These are phyloP conservation scores for Pichia pseudocactophila DNA, from an alignment of 805 yeast species.

Conservation along the genomic window DNA sequence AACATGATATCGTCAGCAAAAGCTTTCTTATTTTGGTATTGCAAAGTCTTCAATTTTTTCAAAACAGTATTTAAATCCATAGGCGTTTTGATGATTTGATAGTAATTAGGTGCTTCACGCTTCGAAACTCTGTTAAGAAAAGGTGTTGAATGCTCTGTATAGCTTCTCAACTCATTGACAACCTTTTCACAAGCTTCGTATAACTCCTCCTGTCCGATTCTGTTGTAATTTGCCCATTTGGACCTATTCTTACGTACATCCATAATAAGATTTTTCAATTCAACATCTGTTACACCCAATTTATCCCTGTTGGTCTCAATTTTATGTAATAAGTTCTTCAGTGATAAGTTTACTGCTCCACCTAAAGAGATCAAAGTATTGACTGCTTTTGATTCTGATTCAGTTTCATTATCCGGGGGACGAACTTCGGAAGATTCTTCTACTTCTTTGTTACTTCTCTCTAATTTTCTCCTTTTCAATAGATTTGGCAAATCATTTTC, in stretches of 20 bases:
- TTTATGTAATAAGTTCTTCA: conserved; percentile 70
- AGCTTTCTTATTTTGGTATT: conserved; percentile 74
- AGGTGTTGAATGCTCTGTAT: conserved; percentile 94
- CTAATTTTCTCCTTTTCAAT: conserved; percentile 64
- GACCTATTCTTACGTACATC: conserved; percentile 94
- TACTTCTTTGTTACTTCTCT: conserved; percentile 69
- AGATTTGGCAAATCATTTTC: conserved; percentile 72
- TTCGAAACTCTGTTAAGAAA: conserved; percentile 93
- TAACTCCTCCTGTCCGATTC: conserved; percentile 94
- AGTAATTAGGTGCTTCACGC: conserved; percentile 96
- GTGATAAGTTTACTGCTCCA: conserved; percentile 68
- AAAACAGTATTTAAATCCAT: conserved; percentile 95
- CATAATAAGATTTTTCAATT: conserved; percentile 73
- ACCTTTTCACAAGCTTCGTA: conserved; percentile 98
- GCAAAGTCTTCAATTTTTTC: conserved; percentile 77
- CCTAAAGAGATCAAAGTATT: conserved; percentile 26
- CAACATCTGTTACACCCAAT: conserved; percentile 67
- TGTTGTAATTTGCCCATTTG: conserved; percentile 94
- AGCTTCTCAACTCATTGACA: conserved; percentile 77
- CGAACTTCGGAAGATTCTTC: conserved; percentile 28
- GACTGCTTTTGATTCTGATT: conserved; percentile 19
- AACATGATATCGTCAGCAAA: conserved; percentile 94
- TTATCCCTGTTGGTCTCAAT: conserved; percentile 77
- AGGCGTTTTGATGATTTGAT: conserved; percentile 80
- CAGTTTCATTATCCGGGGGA: conserved; percentile 10